Conservation (phyloP, 345 rosid species). For the Adansonia digitata region DNA sequence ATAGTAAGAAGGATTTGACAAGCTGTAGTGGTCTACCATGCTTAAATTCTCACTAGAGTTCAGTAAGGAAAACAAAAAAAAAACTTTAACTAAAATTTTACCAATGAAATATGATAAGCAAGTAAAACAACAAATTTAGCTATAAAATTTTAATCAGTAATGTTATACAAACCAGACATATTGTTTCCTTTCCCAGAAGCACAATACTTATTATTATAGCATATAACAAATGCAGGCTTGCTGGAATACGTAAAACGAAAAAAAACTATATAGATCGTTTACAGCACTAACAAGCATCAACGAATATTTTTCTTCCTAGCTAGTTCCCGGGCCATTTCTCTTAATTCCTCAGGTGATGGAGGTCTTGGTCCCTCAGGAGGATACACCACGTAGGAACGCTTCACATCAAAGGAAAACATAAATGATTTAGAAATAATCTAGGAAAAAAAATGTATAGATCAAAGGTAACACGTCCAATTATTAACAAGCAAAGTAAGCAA, state of each 20-base stretch:
- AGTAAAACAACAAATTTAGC: not conserved
- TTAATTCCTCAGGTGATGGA: slow-evolving; percentile 58
- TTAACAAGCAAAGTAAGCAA: no score
- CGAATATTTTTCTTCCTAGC: slow-evolving; percentile 38
- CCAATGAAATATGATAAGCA: not conserved
- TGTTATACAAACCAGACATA: not conserved
- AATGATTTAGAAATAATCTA: not conserved
- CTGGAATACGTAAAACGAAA: no score
- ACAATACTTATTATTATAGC: not conserved
- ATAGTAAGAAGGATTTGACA: not conserved
- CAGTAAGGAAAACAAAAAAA: not conserved
- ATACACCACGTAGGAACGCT: slow-evolving; percentile 53
- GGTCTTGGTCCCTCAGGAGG: slow-evolving; percentile 53
- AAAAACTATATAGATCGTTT: not conserved
- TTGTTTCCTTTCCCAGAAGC: not conserved
- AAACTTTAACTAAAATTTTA: not conserved
- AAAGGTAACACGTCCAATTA: no score
- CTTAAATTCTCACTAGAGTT: not conserved
- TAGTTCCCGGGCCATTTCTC: slow-evolving; percentile 65
- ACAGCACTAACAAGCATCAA: slow-evolving; percentile 14
- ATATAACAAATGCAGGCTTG: not conserved
- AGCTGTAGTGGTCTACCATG: no score
- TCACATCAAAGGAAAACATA: slow-evolving; percentile 13
- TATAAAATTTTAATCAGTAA: not conserved
- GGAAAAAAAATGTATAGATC: no score